A percentile compares a stretch with the other conserved stretches of the same genome.
phyloP scores from a whole-genome alignment of 768 basidiomycete species.

The Rossbeevera mucosa region DNA sequence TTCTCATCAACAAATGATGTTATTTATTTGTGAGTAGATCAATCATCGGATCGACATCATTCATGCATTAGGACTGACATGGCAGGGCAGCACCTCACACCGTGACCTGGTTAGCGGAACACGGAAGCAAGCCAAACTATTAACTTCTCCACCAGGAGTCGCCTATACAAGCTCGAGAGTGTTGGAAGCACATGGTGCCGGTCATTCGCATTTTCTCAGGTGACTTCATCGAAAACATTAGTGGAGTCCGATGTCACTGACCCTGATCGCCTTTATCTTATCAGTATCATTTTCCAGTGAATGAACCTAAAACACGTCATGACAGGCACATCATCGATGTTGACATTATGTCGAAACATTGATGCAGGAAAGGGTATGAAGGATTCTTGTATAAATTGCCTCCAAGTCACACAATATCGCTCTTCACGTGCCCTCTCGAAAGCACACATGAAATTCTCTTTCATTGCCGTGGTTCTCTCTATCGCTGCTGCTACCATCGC shows the following conservation, averaged over 20 bases:
- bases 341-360: neutral
- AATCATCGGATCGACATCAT: neutral
- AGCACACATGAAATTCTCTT: conserved; percentile 2
- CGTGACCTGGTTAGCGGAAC: neutral
- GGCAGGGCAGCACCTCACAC: neutral
- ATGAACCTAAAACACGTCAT: neutral
- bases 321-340: neutral
- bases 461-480: neutral
- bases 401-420: neutral
- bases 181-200: no score
- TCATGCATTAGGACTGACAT: neutral
- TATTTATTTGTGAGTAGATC: neutral
- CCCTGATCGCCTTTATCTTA: neutral
- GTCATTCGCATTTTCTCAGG: no score
- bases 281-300: neutral
- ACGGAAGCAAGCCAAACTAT: neutral
- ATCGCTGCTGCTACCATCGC: neutral
- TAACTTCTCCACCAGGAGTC: neutral
- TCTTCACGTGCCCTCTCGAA: neutral
- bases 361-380: neutral
- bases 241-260: neutral
- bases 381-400: neutral
- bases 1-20: neutral
- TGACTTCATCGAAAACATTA: neutral
- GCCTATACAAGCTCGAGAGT: no score